phyloP scores from a whole-genome alignment of 108 stramenopile species.

The Aurantiochytrium sp. region DNA sequence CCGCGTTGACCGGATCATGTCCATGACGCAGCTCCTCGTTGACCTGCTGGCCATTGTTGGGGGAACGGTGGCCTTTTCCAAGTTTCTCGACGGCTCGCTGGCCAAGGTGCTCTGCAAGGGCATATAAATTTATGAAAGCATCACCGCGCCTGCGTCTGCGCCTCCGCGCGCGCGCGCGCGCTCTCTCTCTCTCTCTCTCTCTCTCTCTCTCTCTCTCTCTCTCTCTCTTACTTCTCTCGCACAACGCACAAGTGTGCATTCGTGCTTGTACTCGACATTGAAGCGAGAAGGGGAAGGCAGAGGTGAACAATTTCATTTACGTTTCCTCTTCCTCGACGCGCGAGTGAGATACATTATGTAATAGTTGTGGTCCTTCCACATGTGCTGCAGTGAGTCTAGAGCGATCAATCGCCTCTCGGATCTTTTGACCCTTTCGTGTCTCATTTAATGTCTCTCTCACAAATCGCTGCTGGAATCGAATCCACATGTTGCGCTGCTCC shows the following conservation, averaged over 20 bases:
- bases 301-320: too few relatives aligned
- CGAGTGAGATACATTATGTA: too few relatives aligned
- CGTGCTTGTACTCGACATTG: too few relatives aligned
- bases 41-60: not conserved
- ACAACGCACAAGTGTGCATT: too few relatives aligned
- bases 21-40: not conserved
- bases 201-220: too few relatives aligned
- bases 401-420: not conserved
- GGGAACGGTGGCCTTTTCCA: not conserved
- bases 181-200: too few relatives aligned
- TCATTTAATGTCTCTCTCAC: not conserved
- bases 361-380: not conserved
- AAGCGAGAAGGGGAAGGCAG: too few relatives aligned
- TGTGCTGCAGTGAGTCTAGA: not conserved
- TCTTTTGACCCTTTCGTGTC: not conserved
- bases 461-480: not conserved
- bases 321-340: too few relatives aligned
- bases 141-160: too few relatives aligned
- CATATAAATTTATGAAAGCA: not conserved
- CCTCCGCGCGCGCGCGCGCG: too few relatives aligned
- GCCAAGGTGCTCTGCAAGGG: not conserved
- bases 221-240: too few relatives aligned
- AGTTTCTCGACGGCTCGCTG: not conserved
- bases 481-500: not conserved
- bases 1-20: not conserved